These are phyloP conservation scores for Xylaria arbuscula DNA, from an alignment of 2,329 filamentous ascomycete genomes.

Conservation along the genomic window DNA sequence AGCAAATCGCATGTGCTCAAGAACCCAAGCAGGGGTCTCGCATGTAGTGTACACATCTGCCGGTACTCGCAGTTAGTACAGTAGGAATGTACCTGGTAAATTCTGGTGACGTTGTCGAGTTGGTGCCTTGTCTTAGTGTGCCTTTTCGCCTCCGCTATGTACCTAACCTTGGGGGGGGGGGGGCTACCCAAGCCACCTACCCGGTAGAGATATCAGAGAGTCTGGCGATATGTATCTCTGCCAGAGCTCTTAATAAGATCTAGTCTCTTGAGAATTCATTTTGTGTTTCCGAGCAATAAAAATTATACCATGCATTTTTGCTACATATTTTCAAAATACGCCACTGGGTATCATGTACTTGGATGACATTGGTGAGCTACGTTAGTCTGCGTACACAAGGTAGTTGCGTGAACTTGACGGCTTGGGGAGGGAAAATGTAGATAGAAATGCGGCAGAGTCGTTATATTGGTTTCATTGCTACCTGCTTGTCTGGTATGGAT, in stretches of 20 bases:
- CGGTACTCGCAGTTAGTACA: no score
- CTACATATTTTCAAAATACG: neutral
- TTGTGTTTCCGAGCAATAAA: no score
- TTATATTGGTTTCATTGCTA: neutral
- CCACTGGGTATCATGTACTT: no score
- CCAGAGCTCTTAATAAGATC: neutral
- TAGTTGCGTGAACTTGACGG: no score
- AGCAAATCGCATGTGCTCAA: neutral
- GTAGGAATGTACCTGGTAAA: neutral
- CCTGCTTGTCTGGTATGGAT: slow-evolving; percentile 15
- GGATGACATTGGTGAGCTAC: no score
- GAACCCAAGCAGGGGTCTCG: neutral
- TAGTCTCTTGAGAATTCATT: neutral
- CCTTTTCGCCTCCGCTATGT: slow-evolving; percentile 18
- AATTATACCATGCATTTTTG: no score
- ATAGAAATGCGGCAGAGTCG: neutral
- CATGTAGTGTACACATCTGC: slow-evolving; percentile 5
- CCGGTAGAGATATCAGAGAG: neutral
- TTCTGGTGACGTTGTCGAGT: slow-evolving; percentile 50
- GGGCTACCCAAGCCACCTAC: neutral
- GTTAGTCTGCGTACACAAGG: no score
- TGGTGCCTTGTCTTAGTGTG: slow-evolving; percentile 44
- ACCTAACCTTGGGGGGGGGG: no score
- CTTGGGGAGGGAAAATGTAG: neutral
- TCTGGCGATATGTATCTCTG: no score